phyloP scores from a whole-genome alignment of 148 eudicot species.

The Bassia scoparia region DNA sequence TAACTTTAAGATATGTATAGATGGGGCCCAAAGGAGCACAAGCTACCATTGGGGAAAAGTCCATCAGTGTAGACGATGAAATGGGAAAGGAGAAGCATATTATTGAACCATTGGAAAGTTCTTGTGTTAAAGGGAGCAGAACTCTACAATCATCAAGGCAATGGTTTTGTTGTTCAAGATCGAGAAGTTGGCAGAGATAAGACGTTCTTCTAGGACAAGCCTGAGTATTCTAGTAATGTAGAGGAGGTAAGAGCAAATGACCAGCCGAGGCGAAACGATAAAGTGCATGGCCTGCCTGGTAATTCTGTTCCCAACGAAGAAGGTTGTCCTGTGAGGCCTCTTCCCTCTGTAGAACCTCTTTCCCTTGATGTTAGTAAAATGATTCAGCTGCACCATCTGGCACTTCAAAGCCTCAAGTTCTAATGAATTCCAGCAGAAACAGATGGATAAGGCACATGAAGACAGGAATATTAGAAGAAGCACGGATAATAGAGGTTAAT shows the following conservation, averaged over 20 bases:
- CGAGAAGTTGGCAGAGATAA: conserved; percentile 32
- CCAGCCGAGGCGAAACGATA: conserved; percentile 34
- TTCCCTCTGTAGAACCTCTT: conserved; percentile 33
- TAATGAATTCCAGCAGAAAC: conserved; percentile 34
- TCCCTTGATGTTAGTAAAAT: conserved; percentile 25
- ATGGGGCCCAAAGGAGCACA: conserved; percentile 41
- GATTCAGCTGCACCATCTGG: conserved; percentile 27
- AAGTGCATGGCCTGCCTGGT: conserved; percentile 23
- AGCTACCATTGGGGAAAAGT: conserved; percentile 28
- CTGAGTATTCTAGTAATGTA: conserved; percentile 22
- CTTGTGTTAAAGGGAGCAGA: conserved; percentile 28
- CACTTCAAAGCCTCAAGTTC: conserved; percentile 38
- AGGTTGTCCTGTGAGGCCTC: conserved; percentile 26
- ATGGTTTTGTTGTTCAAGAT: conserved; percentile 33
- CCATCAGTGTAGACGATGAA: conserved; percentile 35
- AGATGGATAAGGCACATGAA: conserved; percentile 59
- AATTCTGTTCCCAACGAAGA: conserved; percentile 29
- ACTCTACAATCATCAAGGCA: conserved; percentile 31
- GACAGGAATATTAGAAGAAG: conserved; percentile 86
- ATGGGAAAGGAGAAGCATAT: conserved; percentile 32
- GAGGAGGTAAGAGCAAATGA: conserved; percentile 35
- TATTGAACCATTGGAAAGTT: conserved; percentile 29
- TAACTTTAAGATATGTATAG: conserved; percentile 34
- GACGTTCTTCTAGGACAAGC: conserved; percentile 35
- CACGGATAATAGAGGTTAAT: conserved; percentile 82